phyloP scores from a whole-genome alignment of 495 filamentous ascomycete genomes.

The Penicillium verhagenii region DNA sequence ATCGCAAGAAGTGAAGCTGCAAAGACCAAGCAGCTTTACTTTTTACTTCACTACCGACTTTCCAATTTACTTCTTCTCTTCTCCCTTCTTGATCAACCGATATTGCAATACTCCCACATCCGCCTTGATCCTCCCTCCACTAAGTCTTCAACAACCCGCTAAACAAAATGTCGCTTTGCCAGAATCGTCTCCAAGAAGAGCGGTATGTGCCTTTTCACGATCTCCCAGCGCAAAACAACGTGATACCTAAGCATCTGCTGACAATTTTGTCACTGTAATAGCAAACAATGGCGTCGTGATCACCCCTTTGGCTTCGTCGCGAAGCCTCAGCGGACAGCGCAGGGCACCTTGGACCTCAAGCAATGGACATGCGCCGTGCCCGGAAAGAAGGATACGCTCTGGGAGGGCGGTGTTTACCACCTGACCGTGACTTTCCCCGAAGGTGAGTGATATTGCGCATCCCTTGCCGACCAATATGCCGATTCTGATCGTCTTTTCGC shows the following conservation, averaged over 20 bases:
- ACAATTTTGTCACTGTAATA: conserved; percentile 29
- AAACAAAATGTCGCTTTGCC: conserved; percentile 75
- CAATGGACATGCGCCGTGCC: conserved; percentile 95
- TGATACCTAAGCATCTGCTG: conserved; percentile 11
- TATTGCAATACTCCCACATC: neutral
- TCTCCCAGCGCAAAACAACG: neutral
- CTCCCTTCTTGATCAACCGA: neutral
- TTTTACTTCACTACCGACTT: neutral
- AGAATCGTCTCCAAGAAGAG: conserved; percentile 88
- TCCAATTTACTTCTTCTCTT: neutral
- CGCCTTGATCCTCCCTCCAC: neutral
- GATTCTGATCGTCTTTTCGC: conserved; percentile 10
- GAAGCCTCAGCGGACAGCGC: conserved; percentile 72
- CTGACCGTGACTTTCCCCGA: conserved; percentile 90
- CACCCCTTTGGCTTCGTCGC: conserved; percentile 98
- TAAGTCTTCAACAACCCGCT: neutral
- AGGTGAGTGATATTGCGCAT: conserved; percentile 57
- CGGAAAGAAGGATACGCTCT: conserved; percentile 91
- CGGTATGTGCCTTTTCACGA: conserved; percentile 52
- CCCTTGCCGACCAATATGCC: conserved; percentile 12
- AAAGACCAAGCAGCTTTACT: neutral
- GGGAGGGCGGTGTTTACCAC: conserved; percentile 96
- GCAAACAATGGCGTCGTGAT: conserved; percentile 95
- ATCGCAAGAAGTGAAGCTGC: conserved; percentile 1
- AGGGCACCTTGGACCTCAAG: conserved; percentile 88